Base-by-base conservation (phyloP, 1,284 basidiomycete species). In the Cronartium ribicola region DNA sequence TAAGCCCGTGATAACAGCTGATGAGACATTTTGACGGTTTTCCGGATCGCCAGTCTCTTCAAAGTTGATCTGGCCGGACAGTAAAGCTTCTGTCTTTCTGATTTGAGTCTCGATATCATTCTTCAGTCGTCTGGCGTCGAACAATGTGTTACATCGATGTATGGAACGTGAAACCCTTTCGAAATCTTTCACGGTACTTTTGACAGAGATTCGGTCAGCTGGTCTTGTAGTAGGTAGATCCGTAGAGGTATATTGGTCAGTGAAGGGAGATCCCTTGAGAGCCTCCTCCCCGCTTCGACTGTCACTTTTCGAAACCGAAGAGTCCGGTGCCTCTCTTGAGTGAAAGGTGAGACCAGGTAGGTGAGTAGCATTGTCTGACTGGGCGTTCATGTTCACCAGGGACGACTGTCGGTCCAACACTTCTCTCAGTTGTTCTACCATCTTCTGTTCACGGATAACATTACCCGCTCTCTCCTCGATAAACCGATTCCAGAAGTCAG, bases 401-500 rank as follows among this genome's bases (percentile, higher is more conserved):
- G 66, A 39, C 17, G 43, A 36, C 48, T 79, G 77, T 68, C 77
- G 77, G 67, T 84, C 78, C 78, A 85, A 80, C 5, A 84, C 84
- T 14, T 83, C 82, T 6, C 85, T 82, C 51, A 86, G 83, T 76
- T 83, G 82, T 77, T 82, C 81, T 67, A 85, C 84, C 79, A 85
- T 84, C 66, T 84, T 82, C 89, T 93, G 92, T 82, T 94, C 91
- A 76, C 90, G 90, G 76, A 94, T 92, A 48, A 88, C 91, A 76
- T 88, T 91, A 36, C 90, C 90, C 59, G 92, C 91, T 90, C 92
- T 76, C 83, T 94, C 89, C 80, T 97, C 94, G 68, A 98, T 90
- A 62, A 88, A 86, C 70, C 88, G 85, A 82, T 98, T 98, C 92
- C 94, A 97, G 78, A 96, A 96, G 81, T 98, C 95, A 17, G 93